A percentile compares a stretch with the other conserved stretches of the same genome.
Evolutionary conservation across 2,329 filamentous ascomycete species (phyloP).

Genomic region (Penicillium sp.): DNA sequence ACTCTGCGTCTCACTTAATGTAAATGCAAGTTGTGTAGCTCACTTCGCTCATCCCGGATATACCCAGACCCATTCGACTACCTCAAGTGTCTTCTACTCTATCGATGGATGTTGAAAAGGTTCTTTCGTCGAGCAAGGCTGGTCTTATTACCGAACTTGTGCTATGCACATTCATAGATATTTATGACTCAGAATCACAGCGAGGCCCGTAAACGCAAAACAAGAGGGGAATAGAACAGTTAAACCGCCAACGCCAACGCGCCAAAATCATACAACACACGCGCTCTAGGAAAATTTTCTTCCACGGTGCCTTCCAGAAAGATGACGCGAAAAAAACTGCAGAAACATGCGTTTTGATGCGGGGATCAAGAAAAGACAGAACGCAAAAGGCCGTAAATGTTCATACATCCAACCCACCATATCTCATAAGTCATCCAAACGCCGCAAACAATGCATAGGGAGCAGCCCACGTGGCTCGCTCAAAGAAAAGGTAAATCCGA

Average conservation of each 20-base stretch:
- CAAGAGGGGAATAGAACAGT: constrained; percentile 24
- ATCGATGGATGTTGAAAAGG: not conserved
- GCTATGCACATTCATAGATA: not conserved
- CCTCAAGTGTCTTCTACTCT: not conserved
- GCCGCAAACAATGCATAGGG: constrained; percentile 31
- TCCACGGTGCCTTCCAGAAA: constrained; percentile 18
- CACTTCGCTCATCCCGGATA: not conserved
- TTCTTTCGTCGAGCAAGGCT: not conserved
- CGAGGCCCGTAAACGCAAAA: constrained; percentile 9
- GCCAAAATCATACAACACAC: constrained; percentile 20
- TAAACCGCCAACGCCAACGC: constrained; percentile 21
- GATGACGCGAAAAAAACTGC: constrained; percentile 2
- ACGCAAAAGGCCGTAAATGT: constrained; percentile 27
- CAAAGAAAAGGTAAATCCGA: not conserved
- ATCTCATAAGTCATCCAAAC: constrained; percentile 33
- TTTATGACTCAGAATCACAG: not conserved
- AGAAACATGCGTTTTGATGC: constrained; percentile 15
- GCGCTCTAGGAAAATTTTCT: constrained; percentile 21
- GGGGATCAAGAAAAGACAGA: constrained; percentile 14
- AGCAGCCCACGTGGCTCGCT: constrained; percentile 7
- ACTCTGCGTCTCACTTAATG: not conserved
- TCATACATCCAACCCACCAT: constrained; percentile 35
- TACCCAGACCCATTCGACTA: not conserved
- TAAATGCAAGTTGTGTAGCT: not conserved
- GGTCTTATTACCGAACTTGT: constrained; percentile 11